Conservation (phyloP, 805 yeast species). For the Monosporozyma aerobia region DNA sequence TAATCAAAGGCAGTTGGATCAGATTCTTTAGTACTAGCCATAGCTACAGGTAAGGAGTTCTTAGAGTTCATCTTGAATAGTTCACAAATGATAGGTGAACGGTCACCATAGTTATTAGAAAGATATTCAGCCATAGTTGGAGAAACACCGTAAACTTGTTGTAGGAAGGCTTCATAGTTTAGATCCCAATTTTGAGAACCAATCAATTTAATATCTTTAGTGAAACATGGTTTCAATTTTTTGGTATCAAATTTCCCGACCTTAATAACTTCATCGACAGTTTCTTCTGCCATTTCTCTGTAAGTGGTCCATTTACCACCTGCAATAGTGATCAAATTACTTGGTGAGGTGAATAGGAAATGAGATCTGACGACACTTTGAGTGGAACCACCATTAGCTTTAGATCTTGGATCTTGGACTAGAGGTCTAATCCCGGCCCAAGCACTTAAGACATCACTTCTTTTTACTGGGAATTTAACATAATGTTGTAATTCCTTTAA, state of each 20-base stretch:
- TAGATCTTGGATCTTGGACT: slow-evolving; percentile 65
- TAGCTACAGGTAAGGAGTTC: slow-evolving; percentile 59
- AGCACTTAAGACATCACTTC: slow-evolving; percentile 87
- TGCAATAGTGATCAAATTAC: slow-evolving; percentile 78
- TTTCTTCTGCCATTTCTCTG: slow-evolving; percentile 95
- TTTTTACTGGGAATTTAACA: slow-evolving; percentile 75
- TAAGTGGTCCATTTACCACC: slow-evolving; percentile 99
- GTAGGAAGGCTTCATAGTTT: slow-evolving; percentile 66
- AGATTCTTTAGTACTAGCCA: slow-evolving; percentile 1
- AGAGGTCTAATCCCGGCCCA: slow-evolving; percentile 97
- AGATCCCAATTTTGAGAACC: slow-evolving; percentile 79
- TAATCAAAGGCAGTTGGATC: slow-evolving; percentile 43
- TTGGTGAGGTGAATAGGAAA: slow-evolving; percentile 58
- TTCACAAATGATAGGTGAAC: slow-evolving; percentile 72
- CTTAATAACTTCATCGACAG: slow-evolving; percentile 64
- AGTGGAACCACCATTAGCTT: slow-evolving; percentile 42
- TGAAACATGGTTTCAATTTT: slow-evolving; percentile 33
- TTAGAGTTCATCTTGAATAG: slow-evolving; percentile 38
- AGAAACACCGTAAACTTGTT: slow-evolving; percentile 68
- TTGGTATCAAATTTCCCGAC: slow-evolving; percentile 29
- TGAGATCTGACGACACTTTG: slow-evolving; percentile 90
- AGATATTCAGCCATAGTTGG: slow-evolving; percentile 68
- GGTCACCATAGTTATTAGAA: slow-evolving; percentile 79
- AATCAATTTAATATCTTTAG: slow-evolving; percentile 43
- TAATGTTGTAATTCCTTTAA: slow-evolving; percentile 82